These are phyloP conservation scores for Neurospora africana DNA, from an alignment of 495 filamentous ascomycete genomes.

Conservation along the genomic window DNA sequence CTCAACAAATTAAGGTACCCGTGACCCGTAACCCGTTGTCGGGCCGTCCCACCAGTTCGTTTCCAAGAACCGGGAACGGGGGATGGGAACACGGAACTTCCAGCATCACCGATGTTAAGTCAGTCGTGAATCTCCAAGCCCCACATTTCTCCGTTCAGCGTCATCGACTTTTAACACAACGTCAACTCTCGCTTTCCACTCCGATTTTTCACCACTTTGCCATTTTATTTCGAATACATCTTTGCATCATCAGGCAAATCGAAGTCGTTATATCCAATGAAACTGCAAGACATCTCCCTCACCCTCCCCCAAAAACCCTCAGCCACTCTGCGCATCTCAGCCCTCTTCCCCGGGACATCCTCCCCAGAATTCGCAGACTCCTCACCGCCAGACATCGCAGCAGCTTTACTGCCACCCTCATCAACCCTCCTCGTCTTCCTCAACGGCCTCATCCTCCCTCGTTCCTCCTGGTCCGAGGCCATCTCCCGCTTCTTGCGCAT, in stretches of 20 bases:
- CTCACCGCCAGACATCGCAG: neutral
- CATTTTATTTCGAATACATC: neutral
- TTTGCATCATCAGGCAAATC: too few relatives aligned
- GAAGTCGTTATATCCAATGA: too few relatives aligned
- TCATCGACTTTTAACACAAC: neutral
- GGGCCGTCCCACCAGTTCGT: neutral
- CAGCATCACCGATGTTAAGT: neutral
- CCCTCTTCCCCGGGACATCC: slow-evolving; percentile 1
- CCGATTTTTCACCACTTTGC: neutral
- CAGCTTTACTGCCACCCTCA: slow-evolving; percentile 4
- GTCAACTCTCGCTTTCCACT: neutral
- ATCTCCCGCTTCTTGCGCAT: slow-evolving; percentile 32
- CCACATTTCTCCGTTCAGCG: neutral
- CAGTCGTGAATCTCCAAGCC: neutral
- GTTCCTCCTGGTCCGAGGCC: slow-evolving; percentile 37
- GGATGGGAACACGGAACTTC: neutral
- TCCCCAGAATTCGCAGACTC: neutral
- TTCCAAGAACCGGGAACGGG: neutral
- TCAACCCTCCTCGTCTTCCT: slow-evolving; percentile 47
- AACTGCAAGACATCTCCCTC: slow-evolving; percentile 3
- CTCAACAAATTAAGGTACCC: neutral
- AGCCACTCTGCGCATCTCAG: slow-evolving; percentile 11
- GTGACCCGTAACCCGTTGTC: neutral
- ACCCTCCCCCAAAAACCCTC: slow-evolving; percentile 14
- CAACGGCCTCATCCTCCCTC: slow-evolving; percentile 48